These are phyloP conservation scores for Saturnispora galanensis DNA, from an alignment of 805 yeast species.

Conservation along the genomic window DNA sequence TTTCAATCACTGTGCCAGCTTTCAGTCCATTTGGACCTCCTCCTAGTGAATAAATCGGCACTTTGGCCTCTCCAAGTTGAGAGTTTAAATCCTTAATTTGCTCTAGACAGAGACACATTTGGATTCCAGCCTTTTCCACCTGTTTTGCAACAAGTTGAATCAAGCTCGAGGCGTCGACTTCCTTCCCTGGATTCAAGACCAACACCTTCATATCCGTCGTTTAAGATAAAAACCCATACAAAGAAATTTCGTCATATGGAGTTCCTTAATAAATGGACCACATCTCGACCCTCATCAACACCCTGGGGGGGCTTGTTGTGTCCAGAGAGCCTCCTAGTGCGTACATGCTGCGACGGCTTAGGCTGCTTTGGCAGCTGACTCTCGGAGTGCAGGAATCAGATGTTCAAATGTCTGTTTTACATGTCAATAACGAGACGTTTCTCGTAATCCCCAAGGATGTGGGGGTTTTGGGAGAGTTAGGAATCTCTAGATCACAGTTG, in stretches of 20 bases:
- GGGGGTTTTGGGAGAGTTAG: background rate
- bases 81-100: background rate
- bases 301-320: background rate
- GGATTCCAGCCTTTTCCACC: slow-evolving; percentile 2
- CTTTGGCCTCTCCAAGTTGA: background rate
- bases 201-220: background rate
- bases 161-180: background rate
- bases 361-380: slow-evolving; percentile 2
- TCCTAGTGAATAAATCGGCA: slow-evolving; percentile 1
- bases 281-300: slow-evolving; percentile 2
- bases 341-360: slow-evolving; percentile 2
- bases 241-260: too few relatives aligned
- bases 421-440: background rate
- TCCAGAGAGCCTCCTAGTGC: background rate
- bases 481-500: background rate
- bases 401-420: background rate
- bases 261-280: slow-evolving; percentile 1
- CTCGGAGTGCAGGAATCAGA: slow-evolving; percentile 2
- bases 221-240: background rate
- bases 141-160: background rate
- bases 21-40: background rate
- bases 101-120: background rate
- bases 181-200: slow-evolving; percentile 3
- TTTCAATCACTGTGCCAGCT: background rate
- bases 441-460: background rate